Evolutionary conservation across 1,139 yeast species (phyloP), one percentile per base, ranked within the genome.

Genomic region (Pichia sp.): DNA sequence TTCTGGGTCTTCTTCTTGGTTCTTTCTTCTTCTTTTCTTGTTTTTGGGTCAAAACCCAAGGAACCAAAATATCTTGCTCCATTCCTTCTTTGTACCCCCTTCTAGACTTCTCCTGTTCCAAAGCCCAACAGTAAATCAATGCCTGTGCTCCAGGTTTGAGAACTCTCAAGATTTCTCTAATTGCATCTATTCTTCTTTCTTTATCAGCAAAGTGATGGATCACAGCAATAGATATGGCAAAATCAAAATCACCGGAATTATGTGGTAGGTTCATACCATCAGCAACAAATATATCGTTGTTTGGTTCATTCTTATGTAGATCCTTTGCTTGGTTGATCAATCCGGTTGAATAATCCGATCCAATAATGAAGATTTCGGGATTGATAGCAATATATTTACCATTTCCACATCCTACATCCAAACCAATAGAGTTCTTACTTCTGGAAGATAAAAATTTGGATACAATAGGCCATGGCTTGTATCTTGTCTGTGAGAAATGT

Each of bases 401-500:
- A 59, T 94, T 92, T 3, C 98, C 98, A 62, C 97, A 92, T 0
- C 98, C 98, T 23, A 92, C 85, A 61, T 85, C 94, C 32, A 76
- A 58, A 3, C 82, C 82, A 3, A 76, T 40, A 1, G 72, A 58
- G 47, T 67, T 64, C 36, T 64, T 64, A 3, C 54, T 45, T 44
- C 67, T 64, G 5, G 51, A 55, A 27, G 56, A 60, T 41, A 92
- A 66, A 59, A 84, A 92, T 50, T 71, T 65, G 45, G 85, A 86
- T 23, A 94, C 98, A 16, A 88, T 81, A 5, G 98, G 98, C 98
- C 98, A 92, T 29, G 97, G 97, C 67, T 86, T 90, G 65, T 88
- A 92, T 37, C 98, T 68, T 0, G 98, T 92, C 54, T 83, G 82
- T 3, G 97, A 88, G 62, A 92, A 92, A 62, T 94, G 98, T 10